Conservation (phyloP, 192 early-diverging fungal species). For the Martensiomyces pterosporus region DNA sequence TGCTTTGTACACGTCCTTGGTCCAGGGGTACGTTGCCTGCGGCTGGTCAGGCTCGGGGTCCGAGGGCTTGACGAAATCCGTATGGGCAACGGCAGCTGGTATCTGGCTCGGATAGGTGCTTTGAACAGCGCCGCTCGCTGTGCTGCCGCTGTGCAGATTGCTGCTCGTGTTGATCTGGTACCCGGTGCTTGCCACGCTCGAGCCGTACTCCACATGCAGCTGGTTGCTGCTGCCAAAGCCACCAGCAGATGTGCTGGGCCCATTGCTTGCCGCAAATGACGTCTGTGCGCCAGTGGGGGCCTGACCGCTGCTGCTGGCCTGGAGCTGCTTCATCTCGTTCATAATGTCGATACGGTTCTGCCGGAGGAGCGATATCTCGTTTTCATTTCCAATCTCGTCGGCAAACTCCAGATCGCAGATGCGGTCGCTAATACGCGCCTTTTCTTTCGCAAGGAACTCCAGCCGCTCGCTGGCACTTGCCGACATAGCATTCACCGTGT, state of each 20-base stretch:
- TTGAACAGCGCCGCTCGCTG: background rate
- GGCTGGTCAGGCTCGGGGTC: constrained; percentile 35
- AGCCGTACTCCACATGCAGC: no score
- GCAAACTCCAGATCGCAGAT: constrained; percentile 49
- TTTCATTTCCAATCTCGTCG: constrained; percentile 43
- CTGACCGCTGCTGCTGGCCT: background rate
- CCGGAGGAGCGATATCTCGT: constrained; percentile 36
- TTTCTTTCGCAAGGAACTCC: constrained; percentile 25
- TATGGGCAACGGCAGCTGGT: background rate
- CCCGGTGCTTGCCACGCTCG: no score
- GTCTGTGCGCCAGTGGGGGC: background rate
- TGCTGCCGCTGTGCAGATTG: background rate
- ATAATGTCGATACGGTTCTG: constrained; percentile 35
- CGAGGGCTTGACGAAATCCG: constrained; percentile 31
- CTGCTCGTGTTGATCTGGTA: background rate
- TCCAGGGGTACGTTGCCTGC: constrained; percentile 58
- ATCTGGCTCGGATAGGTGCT: background rate
- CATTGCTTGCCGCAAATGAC: no score
- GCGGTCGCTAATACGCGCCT: constrained; percentile 48
- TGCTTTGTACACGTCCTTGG: constrained; percentile 63
- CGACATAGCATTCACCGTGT: no score
- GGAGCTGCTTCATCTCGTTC: constrained; percentile 25
- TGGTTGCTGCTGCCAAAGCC: background rate
- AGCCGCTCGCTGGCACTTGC: constrained; percentile 14
- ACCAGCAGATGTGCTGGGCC: background rate